Evolutionary conservation across 2,329 filamentous ascomycete genomes (phyloP).

Genomic region (Penicillium sclerotiorum): DNA sequence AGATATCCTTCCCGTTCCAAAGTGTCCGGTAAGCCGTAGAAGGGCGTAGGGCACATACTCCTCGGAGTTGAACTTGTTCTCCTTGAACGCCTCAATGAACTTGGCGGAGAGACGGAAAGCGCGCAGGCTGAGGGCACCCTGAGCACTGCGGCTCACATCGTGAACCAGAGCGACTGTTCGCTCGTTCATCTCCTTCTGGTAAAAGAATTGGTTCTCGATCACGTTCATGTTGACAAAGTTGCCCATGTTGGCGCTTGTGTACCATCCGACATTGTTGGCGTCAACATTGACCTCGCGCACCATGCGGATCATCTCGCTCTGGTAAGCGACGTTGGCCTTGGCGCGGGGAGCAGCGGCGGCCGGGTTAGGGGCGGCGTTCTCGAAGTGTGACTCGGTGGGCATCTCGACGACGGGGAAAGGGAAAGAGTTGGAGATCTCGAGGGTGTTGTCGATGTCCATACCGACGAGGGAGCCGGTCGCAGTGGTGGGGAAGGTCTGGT

Average conservation of each 20-base stretch:
- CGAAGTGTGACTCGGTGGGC: slow-evolving; percentile 72
- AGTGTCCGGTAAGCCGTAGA: background rate
- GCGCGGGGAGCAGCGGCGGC: slow-evolving; percentile 88
- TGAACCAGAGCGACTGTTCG: slow-evolving; percentile 86
- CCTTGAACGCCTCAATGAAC: slow-evolving; percentile 92
- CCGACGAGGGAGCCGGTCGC: slow-evolving; percentile 91
- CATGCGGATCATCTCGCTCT: slow-evolving; percentile 96
- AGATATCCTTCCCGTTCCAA: slow-evolving; percentile 6
- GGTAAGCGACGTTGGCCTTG: slow-evolving; percentile 85
- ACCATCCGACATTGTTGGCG: slow-evolving; percentile 97
- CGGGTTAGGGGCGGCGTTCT: slow-evolving; percentile 65
- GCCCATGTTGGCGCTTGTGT: slow-evolving; percentile 97
- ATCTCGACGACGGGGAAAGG: slow-evolving; percentile 85
- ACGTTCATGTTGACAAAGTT: slow-evolving; percentile 95
- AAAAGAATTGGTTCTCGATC: slow-evolving; percentile 97
- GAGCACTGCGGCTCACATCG: slow-evolving; percentile 91
- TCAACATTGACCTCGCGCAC: slow-evolving; percentile 97
- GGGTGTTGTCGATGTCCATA: slow-evolving; percentile 79
- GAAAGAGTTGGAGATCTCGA: slow-evolving; percentile 94
- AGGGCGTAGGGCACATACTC: slow-evolving; percentile 62
- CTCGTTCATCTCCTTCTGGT: slow-evolving; percentile 90
- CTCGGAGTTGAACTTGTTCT: slow-evolving; percentile 96
- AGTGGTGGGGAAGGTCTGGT: slow-evolving; percentile 80
- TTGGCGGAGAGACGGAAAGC: slow-evolving; percentile 85
- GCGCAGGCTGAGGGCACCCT: slow-evolving; percentile 84